Evolutionary conservation across 2,329 filamentous ascomycete species (phyloP).

Genomic region (Colletotrichum somersetense): DNA sequence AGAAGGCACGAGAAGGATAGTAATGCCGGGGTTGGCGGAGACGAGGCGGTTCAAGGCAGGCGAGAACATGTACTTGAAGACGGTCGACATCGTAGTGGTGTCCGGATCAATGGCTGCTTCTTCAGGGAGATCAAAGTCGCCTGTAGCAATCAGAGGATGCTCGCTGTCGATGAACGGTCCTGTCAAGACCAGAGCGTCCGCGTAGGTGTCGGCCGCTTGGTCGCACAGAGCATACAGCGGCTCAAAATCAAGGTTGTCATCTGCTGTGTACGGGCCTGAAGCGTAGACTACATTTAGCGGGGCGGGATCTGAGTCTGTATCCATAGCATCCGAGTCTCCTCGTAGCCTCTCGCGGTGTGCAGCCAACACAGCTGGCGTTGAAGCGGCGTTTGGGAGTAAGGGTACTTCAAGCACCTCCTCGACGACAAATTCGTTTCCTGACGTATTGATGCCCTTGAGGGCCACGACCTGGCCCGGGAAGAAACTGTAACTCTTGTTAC

Average conservation of each 20-base stretch:
- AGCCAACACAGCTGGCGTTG: constrained; percentile 73
- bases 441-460: constrained; percentile 86
- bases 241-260: constrained; percentile 92
- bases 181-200: constrained; percentile 82
- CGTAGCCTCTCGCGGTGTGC: constrained; percentile 77
- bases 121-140: constrained; percentile 82
- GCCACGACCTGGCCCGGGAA: constrained; percentile 97
- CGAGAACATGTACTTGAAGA: constrained; percentile 86
- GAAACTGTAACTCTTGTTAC: constrained; percentile 78
- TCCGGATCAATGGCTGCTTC: constrained; percentile 78
- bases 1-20: constrained; percentile 86
- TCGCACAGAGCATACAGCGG: constrained; percentile 85
- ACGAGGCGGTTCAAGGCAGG: constrained; percentile 78
- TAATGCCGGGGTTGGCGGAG: constrained; percentile 78
- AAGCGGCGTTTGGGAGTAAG: constrained; percentile 79
- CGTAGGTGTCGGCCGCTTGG: constrained; percentile 79
- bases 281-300: constrained; percentile 84
- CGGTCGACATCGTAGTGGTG: constrained; percentile 81
- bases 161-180: constrained; percentile 94
- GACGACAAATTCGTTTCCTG: constrained; percentile 85
- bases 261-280: constrained; percentile 90
- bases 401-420: constrained; percentile 82
- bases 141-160: constrained; percentile 85
- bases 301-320: constrained; percentile 63
- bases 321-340: constrained; percentile 73